Evolutionary conservation across 2,329 filamentous ascomycete species (phyloP).

Genomic region (Cordyceps farinosa): DNA sequence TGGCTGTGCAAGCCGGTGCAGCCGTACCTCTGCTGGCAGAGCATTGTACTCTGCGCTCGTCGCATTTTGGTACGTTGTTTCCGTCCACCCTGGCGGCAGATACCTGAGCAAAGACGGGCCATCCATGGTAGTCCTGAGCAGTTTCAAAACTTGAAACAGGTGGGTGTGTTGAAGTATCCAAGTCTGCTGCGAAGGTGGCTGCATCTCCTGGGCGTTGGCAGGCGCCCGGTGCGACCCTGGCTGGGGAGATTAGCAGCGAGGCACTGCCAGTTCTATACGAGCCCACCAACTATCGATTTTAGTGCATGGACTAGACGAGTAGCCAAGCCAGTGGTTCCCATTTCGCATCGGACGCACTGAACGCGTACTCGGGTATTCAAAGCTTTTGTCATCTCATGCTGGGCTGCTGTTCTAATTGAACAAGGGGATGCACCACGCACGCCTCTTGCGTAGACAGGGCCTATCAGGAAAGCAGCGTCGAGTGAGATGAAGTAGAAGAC

Average conservation of each 20-base stretch:
- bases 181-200: neutral
- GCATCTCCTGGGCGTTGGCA: neutral
- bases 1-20: neutral
- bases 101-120: neutral
- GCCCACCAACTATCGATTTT: neutral
- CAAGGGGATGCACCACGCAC: no score
- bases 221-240: neutral
- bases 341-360: neutral
- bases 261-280: neutral
- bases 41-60: slow-evolving; percentile 9
- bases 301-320: neutral
- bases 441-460: no score
- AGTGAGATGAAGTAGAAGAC: no score
- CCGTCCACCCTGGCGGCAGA: slow-evolving; percentile 3
- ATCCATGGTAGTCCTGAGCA: neutral
- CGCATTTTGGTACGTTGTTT: neutral
- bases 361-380: neutral
- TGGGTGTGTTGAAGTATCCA: neutral
- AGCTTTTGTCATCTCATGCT: no score
- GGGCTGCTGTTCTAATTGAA: no score
- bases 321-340: neutral
- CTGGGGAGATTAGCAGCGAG: slow-evolving; percentile 1
- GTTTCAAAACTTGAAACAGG: neutral
- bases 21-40: slow-evolving; percentile 6
- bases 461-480: no score